Percentiles rank a stretch among this genome's conserved stretches.
These are phyloP conservation scores for Fusarium avenaceum DNA, from an alignment of 2,329 filamentous ascomycete species.

Conservation along the genomic window DNA sequence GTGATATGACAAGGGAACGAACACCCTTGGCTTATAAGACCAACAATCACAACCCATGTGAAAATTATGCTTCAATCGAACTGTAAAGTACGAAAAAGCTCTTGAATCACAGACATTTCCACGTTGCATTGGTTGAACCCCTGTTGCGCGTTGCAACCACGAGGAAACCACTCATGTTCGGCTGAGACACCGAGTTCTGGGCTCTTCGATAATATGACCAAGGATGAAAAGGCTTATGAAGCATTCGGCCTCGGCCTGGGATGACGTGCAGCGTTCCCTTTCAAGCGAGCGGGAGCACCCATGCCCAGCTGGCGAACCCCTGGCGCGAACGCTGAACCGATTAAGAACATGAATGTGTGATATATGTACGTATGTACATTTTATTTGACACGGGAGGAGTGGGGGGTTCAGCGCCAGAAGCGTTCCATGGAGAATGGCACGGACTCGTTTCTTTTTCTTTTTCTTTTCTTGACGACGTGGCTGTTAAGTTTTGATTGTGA, in stretches of 20 bases:
- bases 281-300: conserved; percentile 41
- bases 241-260: conserved; percentile 37
- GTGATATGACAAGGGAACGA: conserved; percentile 26
- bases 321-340: conserved; percentile 27
- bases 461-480: conserved; percentile 11
- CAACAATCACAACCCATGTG: conserved; percentile 29
- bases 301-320: conserved; percentile 33
- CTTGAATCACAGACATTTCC: conserved; percentile 15
- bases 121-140: not conserved
- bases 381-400: conserved; percentile 14
- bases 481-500: conserved; percentile 8
- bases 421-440: conserved; percentile 11
- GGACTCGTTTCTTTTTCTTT: conserved; percentile 9
- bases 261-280: conserved; percentile 46
- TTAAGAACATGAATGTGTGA: conserved; percentile 9
- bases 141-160: not conserved
- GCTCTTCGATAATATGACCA: not conserved
- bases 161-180: conserved; percentile 9
- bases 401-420: conserved; percentile 21
- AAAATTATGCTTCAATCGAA: conserved; percentile 34
- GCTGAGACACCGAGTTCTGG: conserved; percentile 19
- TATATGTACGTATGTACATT: not conserved
- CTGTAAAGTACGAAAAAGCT: not conserved
- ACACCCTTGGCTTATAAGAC: conserved; percentile 11
- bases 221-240: conserved; percentile 38